A percentile compares a stretch with the other conserved stretches of the same genome.
phyloP scores from a whole-genome alignment of 306 rosid genomes.

The Luffa acutangula region DNA sequence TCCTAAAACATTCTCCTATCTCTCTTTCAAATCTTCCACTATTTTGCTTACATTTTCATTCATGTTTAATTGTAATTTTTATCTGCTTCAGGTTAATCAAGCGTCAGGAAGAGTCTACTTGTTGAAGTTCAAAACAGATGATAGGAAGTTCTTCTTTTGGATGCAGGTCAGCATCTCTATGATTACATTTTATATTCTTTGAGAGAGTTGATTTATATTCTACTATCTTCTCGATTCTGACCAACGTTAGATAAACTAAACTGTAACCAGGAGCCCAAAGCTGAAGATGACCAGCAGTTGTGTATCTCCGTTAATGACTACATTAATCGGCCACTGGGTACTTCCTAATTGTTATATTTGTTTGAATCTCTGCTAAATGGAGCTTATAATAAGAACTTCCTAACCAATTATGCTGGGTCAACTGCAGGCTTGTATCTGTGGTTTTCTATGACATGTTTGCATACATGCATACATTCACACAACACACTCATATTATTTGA shows the following conservation, averaged over 20 bases:
- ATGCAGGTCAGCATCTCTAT: slow-evolving; percentile 61
- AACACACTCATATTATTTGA: not conserved
- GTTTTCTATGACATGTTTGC: not conserved
- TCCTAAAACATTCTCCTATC: too few relatives aligned
- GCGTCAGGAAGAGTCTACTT: slow-evolving; percentile 86
- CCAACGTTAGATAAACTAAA: slow-evolving; percentile 9
- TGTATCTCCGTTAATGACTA: slow-evolving; percentile 64
- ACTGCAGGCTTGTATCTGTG: not conserved
- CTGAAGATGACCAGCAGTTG: slow-evolving; percentile 55
- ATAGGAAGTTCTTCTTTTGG: slow-evolving; percentile 87
- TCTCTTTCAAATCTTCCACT: too few relatives aligned
- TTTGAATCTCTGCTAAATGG: not conserved
- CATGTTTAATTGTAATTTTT: slow-evolving; percentile 8
- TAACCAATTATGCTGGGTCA: not conserved
- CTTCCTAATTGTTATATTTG: not conserved
- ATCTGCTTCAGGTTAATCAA: slow-evolving; percentile 58
- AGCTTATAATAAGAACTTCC: not conserved
- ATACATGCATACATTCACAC: not conserved
- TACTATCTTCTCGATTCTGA: not conserved
- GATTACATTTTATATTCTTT: not conserved
- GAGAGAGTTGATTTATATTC: not conserved
- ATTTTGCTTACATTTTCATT: not conserved
- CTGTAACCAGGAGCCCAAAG: slow-evolving; percentile 58
- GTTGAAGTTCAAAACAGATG: slow-evolving; percentile 68
- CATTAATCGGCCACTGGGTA: slow-evolving; percentile 74